Conservation (phyloP, 2,329 filamentous ascomycete species). For the Aphanocladium album region DNA sequence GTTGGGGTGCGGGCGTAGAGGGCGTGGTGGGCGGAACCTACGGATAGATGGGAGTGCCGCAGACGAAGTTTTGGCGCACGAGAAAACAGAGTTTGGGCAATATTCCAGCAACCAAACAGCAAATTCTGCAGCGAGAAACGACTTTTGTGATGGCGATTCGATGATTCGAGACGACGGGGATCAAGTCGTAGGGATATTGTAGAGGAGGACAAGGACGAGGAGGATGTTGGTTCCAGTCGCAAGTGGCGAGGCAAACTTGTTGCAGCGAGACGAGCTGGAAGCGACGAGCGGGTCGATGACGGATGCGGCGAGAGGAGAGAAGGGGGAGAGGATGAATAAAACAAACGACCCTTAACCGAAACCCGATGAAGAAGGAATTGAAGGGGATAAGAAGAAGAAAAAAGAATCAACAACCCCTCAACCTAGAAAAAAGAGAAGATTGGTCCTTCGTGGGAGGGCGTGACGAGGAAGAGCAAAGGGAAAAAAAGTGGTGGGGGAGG, state of each 20-base stretch:
- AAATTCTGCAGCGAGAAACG: neutral
- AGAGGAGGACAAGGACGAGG: neutral
- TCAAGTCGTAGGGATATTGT: neutral
- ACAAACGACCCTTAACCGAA: neutral
- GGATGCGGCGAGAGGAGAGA: neutral
- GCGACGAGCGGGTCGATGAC: slow-evolving; percentile 6
- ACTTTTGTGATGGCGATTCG: neutral
- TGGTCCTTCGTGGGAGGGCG: slow-evolving; percentile 3
- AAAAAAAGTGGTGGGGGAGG: slow-evolving; percentile 5
- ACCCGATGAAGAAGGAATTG: neutral
- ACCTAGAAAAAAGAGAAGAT: neutral
- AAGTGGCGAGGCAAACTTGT: neutral
- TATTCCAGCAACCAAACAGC: slow-evolving; percentile 13
- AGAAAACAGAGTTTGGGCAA: slow-evolving; percentile 11
- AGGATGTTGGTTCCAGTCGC: neutral
- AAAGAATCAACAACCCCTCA: slow-evolving; percentile 1
- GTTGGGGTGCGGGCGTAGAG: too few relatives aligned
- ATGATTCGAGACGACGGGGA: neutral
- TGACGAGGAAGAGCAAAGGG: neutral
- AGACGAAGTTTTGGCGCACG: neutral
- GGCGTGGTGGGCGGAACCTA: neutral
- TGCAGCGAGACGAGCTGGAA: slow-evolving; percentile 5
- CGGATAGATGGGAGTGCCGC: slow-evolving; percentile 5
- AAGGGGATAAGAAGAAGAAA: neutral
- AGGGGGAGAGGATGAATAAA: neutral